A percentile compares a stretch with the other conserved stretches of the same genome.
phyloP scores from a whole-genome alignment of 1,284 basidiomycete genomes.

The Microstroma glucosiphilum region DNA sequence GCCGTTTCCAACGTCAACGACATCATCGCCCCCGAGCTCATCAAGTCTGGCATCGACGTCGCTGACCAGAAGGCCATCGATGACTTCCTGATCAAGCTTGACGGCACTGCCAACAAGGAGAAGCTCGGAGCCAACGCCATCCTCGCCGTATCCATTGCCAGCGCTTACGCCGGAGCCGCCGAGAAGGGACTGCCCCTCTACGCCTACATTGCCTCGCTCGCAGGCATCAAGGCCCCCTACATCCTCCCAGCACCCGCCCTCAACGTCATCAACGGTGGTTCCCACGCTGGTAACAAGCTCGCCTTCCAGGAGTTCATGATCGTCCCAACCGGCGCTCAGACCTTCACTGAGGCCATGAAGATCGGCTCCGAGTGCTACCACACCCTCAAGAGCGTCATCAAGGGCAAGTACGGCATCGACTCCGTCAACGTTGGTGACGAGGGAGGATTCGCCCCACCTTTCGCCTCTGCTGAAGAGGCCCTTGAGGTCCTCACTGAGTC shows the following conservation, averaged over 20 bases:
- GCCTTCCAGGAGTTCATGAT: slow-evolving; percentile 89
- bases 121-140: slow-evolving; percentile 99
- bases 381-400: slow-evolving; percentile 98
- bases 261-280: slow-evolving; percentile 99
- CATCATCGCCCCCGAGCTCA: slow-evolving; percentile 79
- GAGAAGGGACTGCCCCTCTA: slow-evolving; percentile 76
- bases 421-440: slow-evolving; percentile 98
- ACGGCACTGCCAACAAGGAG: slow-evolving; percentile 97
- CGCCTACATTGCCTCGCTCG: slow-evolving; percentile 89
- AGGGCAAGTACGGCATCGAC: slow-evolving; percentile 97
- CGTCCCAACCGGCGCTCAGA: slow-evolving; percentile 90
- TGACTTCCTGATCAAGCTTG: slow-evolving; percentile 96
- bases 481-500: slow-evolving; percentile 92
- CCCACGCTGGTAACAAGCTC: slow-evolving; percentile 99
- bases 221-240: slow-evolving; percentile 78
- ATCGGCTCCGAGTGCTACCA: slow-evolving; percentile 98
- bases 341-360: slow-evolving; percentile 96
- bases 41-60: slow-evolving; percentile 78
- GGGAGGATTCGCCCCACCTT: slow-evolving; percentile 98
- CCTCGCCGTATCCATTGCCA: slow-evolving; percentile 95
- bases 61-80: slow-evolving; percentile 94
- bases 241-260: slow-evolving; percentile 72
- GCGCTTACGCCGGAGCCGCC: slow-evolving; percentile 78
- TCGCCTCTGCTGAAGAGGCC: slow-evolving; percentile 91
- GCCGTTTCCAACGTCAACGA: slow-evolving; percentile 93